Percentiles rank a stretch among this genome's conserved stretches.
phyloP scores from a whole-genome alignment of 2,329 filamentous ascomycete genomes.

The Fusarium nisikadoi region DNA sequence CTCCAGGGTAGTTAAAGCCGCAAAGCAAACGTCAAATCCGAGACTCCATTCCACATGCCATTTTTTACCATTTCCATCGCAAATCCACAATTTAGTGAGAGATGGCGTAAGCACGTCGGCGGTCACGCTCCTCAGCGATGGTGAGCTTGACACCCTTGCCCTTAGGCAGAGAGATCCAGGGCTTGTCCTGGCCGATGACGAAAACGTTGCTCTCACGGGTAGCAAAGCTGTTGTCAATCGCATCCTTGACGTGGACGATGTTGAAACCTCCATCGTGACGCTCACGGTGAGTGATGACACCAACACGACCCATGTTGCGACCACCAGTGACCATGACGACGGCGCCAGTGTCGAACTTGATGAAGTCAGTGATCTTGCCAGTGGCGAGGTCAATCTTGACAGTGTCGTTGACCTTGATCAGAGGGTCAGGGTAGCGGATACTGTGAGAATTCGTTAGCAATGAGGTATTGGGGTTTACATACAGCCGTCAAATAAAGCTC shows the following conservation, averaged over 20 bases:
- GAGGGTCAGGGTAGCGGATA: conserved; percentile 98
- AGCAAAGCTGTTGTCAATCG: conserved; percentile 99
- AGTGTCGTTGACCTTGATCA: conserved; percentile 99
- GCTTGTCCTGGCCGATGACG: conserved; percentile 98
- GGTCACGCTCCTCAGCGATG: conserved; percentile 99
- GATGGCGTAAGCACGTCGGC: conserved; percentile 77
- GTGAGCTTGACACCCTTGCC: conserved; percentile 99
- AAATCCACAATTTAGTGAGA: conserved; percentile 59
- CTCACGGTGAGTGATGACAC: conserved; percentile 99
- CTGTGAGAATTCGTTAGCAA: conserved; percentile 65
- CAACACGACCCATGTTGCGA: conserved; percentile 99
- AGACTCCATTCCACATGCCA: conserved; percentile 55
- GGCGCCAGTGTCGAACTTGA: conserved; percentile 98
- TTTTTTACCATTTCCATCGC: conserved; percentile 43
- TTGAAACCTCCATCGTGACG: conserved; percentile 99
- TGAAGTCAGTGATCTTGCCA: conserved; percentile 98
- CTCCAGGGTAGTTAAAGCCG: conserved; percentile 47
- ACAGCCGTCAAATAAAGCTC: conserved; percentile 64
- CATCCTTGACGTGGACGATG: conserved; percentile 99
- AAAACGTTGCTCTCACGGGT: conserved; percentile 99
- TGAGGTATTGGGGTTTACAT: conserved; percentile 53
- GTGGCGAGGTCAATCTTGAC: conserved; percentile 98
- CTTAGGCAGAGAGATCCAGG: conserved; percentile 99
- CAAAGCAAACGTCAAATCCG: conserved; percentile 54
- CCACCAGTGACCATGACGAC: conserved; percentile 99